phyloP scores from a whole-genome alignment of 345 rosid genomes.

The Ceriops zippeliana region DNA sequence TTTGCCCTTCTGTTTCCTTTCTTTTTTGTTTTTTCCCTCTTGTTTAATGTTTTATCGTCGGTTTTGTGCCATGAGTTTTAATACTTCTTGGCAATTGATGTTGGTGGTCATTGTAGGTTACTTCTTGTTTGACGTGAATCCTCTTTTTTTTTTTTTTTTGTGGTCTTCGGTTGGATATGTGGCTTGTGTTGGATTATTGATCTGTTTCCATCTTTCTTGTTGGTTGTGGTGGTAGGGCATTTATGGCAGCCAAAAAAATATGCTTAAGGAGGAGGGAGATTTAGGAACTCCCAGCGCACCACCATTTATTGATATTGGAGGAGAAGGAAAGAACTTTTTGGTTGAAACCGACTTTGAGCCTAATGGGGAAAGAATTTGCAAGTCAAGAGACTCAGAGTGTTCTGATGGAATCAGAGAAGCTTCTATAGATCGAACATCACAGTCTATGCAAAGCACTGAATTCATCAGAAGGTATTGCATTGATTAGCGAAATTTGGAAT shows the following conservation, averaged over 20 bases:
- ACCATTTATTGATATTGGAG: slow-evolving; percentile 56
- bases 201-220: neutral
- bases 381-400: slow-evolving; percentile 29
- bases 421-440: slow-evolving; percentile 24
- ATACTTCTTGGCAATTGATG: neutral
- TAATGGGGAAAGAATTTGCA: slow-evolving; percentile 24
- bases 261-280: slow-evolving; percentile 37
- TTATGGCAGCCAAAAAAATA: slow-evolving; percentile 16
- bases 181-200: neutral
- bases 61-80: too few relatives aligned
- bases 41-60: neutral
- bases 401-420: slow-evolving; percentile 24
- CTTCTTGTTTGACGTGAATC: neutral
- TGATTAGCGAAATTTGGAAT: neutral
- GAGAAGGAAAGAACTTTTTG: slow-evolving; percentile 37
- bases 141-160: too few relatives aligned
- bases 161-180: neutral
- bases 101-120: neutral
- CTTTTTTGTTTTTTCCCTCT: neutral
- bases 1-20: neutral
- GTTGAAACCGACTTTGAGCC: slow-evolving; percentile 38
- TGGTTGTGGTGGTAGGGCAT: slow-evolving; percentile 35
- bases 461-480: slow-evolving; percentile 50
- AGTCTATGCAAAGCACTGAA: slow-evolving; percentile 29
- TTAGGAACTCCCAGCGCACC: slow-evolving; percentile 95